Conservation (phyloP, 345 rosid species). For the Bruguiera sexangula region DNA sequence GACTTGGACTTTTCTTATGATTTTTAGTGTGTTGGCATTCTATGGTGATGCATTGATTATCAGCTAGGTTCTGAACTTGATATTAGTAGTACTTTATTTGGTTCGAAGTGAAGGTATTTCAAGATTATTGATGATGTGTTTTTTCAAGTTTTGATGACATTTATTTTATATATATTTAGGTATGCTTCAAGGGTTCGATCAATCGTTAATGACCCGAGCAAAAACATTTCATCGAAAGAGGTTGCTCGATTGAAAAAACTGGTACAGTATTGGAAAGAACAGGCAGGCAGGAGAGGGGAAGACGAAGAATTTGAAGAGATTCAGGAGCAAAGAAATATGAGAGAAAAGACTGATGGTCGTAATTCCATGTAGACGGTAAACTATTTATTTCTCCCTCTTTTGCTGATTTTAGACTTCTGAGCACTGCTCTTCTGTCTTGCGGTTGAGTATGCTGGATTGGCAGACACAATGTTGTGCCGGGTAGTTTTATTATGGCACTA, state of each 20-base stretch:
- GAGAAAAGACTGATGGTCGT: slow-evolving; percentile 54
- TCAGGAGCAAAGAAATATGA: slow-evolving; percentile 51
- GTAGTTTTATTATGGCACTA: too few species aligned
- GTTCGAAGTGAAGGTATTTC: neutral
- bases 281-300: slow-evolving; percentile 72
- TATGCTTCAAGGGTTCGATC: slow-evolving; percentile 93
- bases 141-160: neutral
- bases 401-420: too few species aligned
- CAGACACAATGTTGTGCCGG: too few species aligned
- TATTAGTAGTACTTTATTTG: neutral
- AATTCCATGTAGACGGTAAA: slow-evolving; percentile 38
- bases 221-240: slow-evolving; percentile 81
- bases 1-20: too few species aligned
- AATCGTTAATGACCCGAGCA: slow-evolving; percentile 84
- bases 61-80: neutral
- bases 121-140: neutral
- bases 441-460: too few species aligned
- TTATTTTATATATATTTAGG: slow-evolving; percentile 26
- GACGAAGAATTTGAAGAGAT: slow-evolving; percentile 83
- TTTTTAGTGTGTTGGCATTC: too few species aligned
- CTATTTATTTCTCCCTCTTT: too few species aligned
- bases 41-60: too few species aligned
- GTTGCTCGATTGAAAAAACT: slow-evolving; percentile 76
- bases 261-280: slow-evolving; percentile 87
- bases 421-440: too few species aligned